Percentiles rank a stretch among this genome's conserved stretches.
These are phyloP conservation scores for Xylaria sp. DNA, from an alignment of 2,329 filamentous ascomycete genomes.

Conservation along the genomic window DNA sequence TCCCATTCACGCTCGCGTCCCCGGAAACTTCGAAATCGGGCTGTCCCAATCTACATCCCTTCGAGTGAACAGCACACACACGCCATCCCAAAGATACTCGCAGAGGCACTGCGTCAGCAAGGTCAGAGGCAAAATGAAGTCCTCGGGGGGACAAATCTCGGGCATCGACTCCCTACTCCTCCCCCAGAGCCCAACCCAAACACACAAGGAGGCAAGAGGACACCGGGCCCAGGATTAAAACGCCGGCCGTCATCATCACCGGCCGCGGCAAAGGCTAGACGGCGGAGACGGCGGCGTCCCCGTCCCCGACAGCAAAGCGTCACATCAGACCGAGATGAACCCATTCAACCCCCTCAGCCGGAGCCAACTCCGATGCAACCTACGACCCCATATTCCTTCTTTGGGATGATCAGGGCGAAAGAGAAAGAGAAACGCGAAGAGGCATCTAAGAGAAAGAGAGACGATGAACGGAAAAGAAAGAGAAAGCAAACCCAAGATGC, in stretches of 20 bases:
- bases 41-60: constrained; percentile 29
- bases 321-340: constrained; percentile 11
- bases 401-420: constrained; percentile 18
- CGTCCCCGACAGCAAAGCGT: constrained; percentile 14
- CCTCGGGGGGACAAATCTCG: constrained; percentile 7
- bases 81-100: constrained; percentile 23
- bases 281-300: constrained; percentile 23
- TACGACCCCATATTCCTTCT: constrained; percentile 18
- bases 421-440: constrained; percentile 20
- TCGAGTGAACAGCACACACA: constrained; percentile 17
- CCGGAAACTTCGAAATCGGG: constrained; percentile 13
- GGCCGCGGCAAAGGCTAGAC: constrained; percentile 19
- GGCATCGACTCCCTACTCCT: constrained; percentile 16
- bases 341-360: constrained; percentile 28
- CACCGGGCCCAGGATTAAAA: constrained; percentile 1
- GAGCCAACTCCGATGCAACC: constrained; percentile 8
- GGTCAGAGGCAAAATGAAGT: constrained; percentile 14
- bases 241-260: constrained; percentile 28
- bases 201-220: neutral
- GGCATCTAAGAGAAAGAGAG: constrained; percentile 12
- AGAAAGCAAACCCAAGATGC: neutral
- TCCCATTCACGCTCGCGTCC: constrained; percentile 25
- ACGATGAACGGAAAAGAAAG: neutral
- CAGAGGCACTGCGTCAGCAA: constrained; percentile 27
- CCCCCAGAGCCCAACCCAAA: constrained; percentile 16